These are phyloP conservation scores for Botryobasidium botryosum DNA, from an alignment of 768 basidiomycete genomes.

Conservation along the genomic window DNA sequence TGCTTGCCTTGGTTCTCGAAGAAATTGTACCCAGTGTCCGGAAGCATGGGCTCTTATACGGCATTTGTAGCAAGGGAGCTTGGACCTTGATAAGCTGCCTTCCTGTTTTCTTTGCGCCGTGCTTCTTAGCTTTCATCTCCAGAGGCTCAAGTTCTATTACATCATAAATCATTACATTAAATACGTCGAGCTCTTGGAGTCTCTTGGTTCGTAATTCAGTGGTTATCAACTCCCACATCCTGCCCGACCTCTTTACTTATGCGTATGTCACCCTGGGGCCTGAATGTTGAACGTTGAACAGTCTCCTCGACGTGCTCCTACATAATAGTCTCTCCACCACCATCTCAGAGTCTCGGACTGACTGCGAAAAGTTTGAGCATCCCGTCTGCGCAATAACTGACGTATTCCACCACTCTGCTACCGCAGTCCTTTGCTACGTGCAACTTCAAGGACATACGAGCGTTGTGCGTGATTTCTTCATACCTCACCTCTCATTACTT, in stretches of 20 bases:
- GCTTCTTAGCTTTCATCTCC: background rate
- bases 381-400: no score
- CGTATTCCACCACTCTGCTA: conserved; percentile 98
- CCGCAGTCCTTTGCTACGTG: conserved; percentile 83
- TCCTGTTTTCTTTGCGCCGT: no score
- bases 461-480: conserved; percentile 51
- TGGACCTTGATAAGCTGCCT: conserved; percentile 88
- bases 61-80: conserved; percentile 56
- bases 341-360: no score
- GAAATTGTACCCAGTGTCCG: conserved; percentile 71
- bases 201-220: no score
- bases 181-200: no score
- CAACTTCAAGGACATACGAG: conserved; percentile 92
- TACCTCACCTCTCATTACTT: conserved; percentile 2
- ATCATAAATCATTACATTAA: conserved; percentile 99
- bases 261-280: no score
- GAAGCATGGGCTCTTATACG: conserved; percentile 53
- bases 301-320: no score
- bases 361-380: no score
- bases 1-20: conserved; percentile 80
- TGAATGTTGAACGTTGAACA: no score
- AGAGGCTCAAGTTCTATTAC: conserved; percentile 93
- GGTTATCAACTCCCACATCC: no score
- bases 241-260: no score
- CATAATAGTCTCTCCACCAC: no score